Evolutionary conservation across 257 asterid genomes (phyloP), one percentile per base, ranked within the genome.

Genomic region (Knoxia roxburghii): DNA sequence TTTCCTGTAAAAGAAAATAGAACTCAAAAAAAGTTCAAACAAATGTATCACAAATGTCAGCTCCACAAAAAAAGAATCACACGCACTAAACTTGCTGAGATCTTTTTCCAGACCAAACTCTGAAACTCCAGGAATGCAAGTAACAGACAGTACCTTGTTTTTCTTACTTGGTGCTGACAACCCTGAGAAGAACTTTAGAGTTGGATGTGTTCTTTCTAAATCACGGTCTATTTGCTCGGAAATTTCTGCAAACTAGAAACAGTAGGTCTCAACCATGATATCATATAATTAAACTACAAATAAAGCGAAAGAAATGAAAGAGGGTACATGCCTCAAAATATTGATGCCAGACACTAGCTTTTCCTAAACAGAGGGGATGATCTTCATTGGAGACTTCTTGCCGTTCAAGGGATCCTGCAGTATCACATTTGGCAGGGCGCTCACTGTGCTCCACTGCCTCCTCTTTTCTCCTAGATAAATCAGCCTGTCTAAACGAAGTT

Each of bases 291-390:
- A 41, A 17, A 45, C 13, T 39, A 2, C 6, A 15, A 18, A n/a
- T 51, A 11, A 26, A 32, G 37, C 5, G n/a, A 18, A 46, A 30
- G 17, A n/a, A 46, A 46, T n/a, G 50, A 55, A 35, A 68, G 23
- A 37, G 46, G 41, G 20, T 18, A n/a, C 74, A 45, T 63, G 48
- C 78, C 78, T 74, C 62, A 46, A 68, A 68, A 50, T 54, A 63
- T 41, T 55, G 70, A 63, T 63, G 71, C 74, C 78, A 74, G 26
- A 52, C 54, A n/a, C 78, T 69, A 55, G 78, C 24, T 64, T 63
- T 68, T 33, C 75, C 75, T 24, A 69, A 43, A 65, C 71, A 54
- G 37, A 74, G 37, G 2, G 78, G 78, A 49, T 74, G 74, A 63
- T 74, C 78, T 49, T 55, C 71, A 39, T 18, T 45, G 0, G 71